Percentiles rank a stretch among this genome's conserved stretches.
Conservation (phyloP, 768 basidiomycete species). For the Pisolithus microcarpus region DNA sequence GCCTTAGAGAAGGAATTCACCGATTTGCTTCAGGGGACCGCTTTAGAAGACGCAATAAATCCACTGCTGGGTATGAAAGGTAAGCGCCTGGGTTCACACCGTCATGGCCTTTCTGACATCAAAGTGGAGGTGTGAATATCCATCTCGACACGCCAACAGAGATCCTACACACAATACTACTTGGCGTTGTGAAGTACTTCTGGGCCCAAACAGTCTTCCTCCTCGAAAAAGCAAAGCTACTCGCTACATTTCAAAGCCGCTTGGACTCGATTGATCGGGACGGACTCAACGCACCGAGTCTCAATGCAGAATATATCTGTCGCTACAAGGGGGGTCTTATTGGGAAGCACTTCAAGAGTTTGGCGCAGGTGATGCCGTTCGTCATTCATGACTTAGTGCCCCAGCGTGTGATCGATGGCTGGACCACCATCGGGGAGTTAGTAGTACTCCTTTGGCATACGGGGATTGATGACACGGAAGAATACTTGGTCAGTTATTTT, state of each 20-base stretch:
- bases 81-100: not conserved
- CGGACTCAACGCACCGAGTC: constrained; percentile 19
- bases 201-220: constrained; percentile 19
- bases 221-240: constrained; percentile 15
- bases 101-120: not conserved
- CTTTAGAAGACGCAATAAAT: constrained; percentile 1
- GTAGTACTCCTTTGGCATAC: constrained; percentile 35
- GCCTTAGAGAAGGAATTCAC: not conserved
- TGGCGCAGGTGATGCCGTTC: constrained; percentile 25
- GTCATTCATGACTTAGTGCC: constrained; percentile 28
- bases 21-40: not conserved
- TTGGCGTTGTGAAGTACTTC: constrained; percentile 31
- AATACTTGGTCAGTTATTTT: constrained; percentile 20
- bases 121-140: constrained; percentile 21
- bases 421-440: constrained; percentile 29
- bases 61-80: constrained; percentile 3
- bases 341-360: constrained; percentile 27
- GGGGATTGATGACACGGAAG: constrained; percentile 29
- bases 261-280: constrained; percentile 18
- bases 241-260: constrained; percentile 15
- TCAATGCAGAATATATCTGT: constrained; percentile 27
- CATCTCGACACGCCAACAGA: constrained; percentile 28
- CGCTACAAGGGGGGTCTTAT: constrained; percentile 26
- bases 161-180: constrained; percentile 28
- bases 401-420: constrained; percentile 17